Evolutionary conservation across 2,329 filamentous ascomycete genomes (phyloP).

Genomic region (Phaeosphaeriaceae sp.): DNA sequence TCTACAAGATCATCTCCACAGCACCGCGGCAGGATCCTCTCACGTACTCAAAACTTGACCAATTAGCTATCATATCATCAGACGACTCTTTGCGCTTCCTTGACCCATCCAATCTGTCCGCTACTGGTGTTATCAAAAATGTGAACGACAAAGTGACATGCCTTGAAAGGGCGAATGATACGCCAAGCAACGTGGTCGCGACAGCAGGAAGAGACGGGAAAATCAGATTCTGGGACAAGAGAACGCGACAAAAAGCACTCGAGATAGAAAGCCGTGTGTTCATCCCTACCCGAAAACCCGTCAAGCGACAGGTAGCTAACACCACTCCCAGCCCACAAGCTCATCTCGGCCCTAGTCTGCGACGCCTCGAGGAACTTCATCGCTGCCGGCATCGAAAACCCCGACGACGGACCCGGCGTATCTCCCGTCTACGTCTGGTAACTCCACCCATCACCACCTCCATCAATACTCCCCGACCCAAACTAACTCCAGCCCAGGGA

Average conservation of each 20-base stretch:
- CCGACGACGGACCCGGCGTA: constrained; percentile 56
- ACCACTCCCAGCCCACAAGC: constrained; percentile 51
- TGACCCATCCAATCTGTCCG: constrained; percentile 63
- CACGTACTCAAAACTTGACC: constrained; percentile 37
- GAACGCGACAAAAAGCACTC: constrained; percentile 57
- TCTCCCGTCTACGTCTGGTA: constrained; percentile 50
- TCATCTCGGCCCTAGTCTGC: constrained; percentile 71
- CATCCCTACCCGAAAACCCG: neutral
- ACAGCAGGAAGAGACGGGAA: constrained; percentile 76
- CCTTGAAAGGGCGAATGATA: constrained; percentile 62
- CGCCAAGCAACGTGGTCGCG: constrained; percentile 62
- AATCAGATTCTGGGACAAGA: constrained; percentile 71
- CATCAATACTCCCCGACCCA: neutral
- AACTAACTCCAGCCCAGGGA: constrained; percentile 41
- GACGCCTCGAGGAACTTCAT: constrained; percentile 64
- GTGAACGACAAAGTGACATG: constrained; percentile 70
- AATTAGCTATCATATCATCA: constrained; percentile 70
- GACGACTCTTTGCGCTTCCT: constrained; percentile 74
- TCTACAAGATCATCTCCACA: constrained; percentile 47
- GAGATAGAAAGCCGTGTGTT: constrained; percentile 45
- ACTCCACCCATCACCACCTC: neutral
- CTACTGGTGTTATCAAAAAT: constrained; percentile 56
- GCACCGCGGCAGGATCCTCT: constrained; percentile 39
- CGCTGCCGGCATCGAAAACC: constrained; percentile 75
- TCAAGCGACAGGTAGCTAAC: constrained; percentile 31